Evolutionary conservation across 2,329 filamentous ascomycete species (phyloP).

Genomic region (Chalara sp.): DNA sequence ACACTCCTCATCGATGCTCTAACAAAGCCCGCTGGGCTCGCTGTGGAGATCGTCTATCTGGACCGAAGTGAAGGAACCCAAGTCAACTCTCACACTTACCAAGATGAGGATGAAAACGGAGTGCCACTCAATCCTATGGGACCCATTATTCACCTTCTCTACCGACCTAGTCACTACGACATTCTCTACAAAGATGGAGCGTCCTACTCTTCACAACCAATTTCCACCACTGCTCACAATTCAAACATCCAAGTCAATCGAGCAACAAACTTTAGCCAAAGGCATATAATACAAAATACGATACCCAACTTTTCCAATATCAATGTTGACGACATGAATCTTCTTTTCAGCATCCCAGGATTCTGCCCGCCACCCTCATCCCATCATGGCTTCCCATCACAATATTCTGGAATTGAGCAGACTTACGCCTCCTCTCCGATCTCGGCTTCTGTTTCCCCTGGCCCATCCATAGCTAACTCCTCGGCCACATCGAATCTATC

Average conservation of each 20-base stretch:
- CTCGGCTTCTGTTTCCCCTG: slow-evolving; percentile 21
- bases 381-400: slow-evolving; percentile 17
- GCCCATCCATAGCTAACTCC: slow-evolving; percentile 12
- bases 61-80: slow-evolving; percentile 75
- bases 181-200: slow-evolving; percentile 66
- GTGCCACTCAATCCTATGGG: slow-evolving; percentile 30
- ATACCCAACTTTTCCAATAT: slow-evolving; percentile 30
- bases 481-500: slow-evolving; percentile 11
- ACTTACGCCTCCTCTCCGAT: slow-evolving; percentile 20
- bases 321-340: slow-evolving; percentile 12
- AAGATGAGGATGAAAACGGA: slow-evolving; percentile 34
- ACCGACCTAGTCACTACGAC: slow-evolving; percentile 83
- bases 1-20: slow-evolving; percentile 71
- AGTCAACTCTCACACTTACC: slow-evolving; percentile 52
- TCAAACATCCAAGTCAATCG: slow-evolving; percentile 47
- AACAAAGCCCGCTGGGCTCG: slow-evolving; percentile 70
- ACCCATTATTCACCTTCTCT: slow-evolving; percentile 52
- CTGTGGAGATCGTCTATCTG: slow-evolving; percentile 84
- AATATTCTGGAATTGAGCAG: slow-evolving; percentile 19
- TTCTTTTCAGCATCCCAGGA: slow-evolving; percentile 24
- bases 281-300: slow-evolving; percentile 36
- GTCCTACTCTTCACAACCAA: slow-evolving; percentile 15
- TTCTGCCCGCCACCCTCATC: slow-evolving; percentile 16
- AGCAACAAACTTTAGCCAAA: slow-evolving; percentile 39
- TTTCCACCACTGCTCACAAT: slow-evolving; percentile 18